Evolutionary conservation across 345 rosid genomes (phyloP).

Genomic region (Pistacia atlantica): DNA sequence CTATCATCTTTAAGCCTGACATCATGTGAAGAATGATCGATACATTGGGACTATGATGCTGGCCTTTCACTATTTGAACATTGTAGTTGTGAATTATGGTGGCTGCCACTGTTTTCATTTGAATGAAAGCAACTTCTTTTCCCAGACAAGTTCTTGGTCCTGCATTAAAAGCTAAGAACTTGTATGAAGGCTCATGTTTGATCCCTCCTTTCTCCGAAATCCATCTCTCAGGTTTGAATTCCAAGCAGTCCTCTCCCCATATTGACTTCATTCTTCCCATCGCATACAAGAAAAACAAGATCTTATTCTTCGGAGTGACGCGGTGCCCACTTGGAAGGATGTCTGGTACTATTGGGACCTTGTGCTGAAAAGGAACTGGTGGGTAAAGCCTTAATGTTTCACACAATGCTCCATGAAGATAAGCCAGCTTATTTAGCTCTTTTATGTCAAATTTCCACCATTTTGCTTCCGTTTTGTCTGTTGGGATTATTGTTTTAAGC

Average conservation of each 20-base stretch:
- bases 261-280: conserved; percentile 39
- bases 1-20: conserved; percentile 23
- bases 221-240: conserved; percentile 50
- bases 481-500: conserved; percentile 19
- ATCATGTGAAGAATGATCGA: conserved; percentile 53
- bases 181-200: conserved; percentile 35
- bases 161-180: conserved; percentile 46
- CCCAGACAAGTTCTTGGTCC: conserved; percentile 72
- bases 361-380: conserved; percentile 36
- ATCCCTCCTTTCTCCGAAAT: conserved; percentile 31
- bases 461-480: not conserved
- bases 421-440: conserved; percentile 27
- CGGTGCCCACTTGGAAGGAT: conserved; percentile 43
- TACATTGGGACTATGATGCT: conserved; percentile 25
- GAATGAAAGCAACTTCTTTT: conserved; percentile 55
- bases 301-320: conserved; percentile 15
- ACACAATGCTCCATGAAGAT: conserved; percentile 36
- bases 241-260: conserved; percentile 46
- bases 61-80: conserved; percentile 42
- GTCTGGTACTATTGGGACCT: conserved; percentile 21
- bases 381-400: conserved; percentile 44
- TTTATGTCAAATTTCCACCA: not conserved
- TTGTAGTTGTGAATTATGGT: conserved; percentile 46
- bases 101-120: conserved; percentile 52
- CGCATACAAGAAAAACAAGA: conserved; percentile 26